Evolutionary conservation across 495 filamentous ascomycete species (phyloP), one percentile per base, ranked within the genome.

Genomic region (Pseudoneurospora amorphoporcata): DNA sequence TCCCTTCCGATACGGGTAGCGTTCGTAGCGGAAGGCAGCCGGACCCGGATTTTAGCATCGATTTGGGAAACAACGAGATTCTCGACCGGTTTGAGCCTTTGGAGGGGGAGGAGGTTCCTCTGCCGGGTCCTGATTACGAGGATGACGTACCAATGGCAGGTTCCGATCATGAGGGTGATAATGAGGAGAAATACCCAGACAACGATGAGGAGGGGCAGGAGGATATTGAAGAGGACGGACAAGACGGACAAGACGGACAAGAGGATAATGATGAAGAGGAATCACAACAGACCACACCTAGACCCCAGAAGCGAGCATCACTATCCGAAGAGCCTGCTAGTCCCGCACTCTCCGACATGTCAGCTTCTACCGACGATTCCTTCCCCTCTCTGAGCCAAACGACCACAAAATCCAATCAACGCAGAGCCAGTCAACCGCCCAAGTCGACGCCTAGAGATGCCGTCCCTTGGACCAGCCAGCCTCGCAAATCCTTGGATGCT

Each of bases 11-110:
- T 7, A 68, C 70, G 8, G 76, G 76, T 47, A 84, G 83, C 71
- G 68, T 78, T 37, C 76, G 68, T 39, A 81, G 83, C 72, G 83
- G 80, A 35, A 79, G 82, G 61, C 84, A 85, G 68, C 78, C 78
- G 1, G 81, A 83, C 42, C 78, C 77, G 4, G 75, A 76, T 35
- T 78, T 81, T 65, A 75, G 75, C 70, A 73, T 77, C 16, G 78
- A 80, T 37, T 53, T 75, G 23, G 77, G 72, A 37, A 70, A 74
- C 8, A 35, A 35, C 53, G 79, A 80, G 29, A 77, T 76, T 1
- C 73, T 78, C 10, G 71, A 70, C 8, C 61, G 39, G 5, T 45
- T 76, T 43, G 77, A 73, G 19, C 65, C 58, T 0, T 75, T 58
- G 23, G 77, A 80, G 8, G 77, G 77, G 17, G 71, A 71, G 2